phyloP scores from a whole-genome alignment of 2,329 filamentous ascomycete species.

The Trichoderma guizhouense region DNA sequence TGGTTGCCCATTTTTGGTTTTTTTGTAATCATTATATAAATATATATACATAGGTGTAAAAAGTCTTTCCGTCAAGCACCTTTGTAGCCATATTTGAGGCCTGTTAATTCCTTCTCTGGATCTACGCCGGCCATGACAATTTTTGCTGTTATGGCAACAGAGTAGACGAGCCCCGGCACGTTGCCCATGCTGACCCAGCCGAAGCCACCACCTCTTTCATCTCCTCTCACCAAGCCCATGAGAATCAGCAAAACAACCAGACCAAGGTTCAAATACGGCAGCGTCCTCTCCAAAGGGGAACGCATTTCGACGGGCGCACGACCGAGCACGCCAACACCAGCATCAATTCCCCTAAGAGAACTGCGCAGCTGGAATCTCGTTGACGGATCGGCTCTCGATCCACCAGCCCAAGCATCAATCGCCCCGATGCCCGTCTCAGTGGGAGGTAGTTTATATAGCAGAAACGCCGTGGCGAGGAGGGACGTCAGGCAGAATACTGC shows the following conservation, averaged over 20 bases:
- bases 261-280: slow-evolving; percentile 59
- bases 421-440: slow-evolving; percentile 49
- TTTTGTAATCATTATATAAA: neutral
- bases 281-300: slow-evolving; percentile 52
- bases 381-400: neutral
- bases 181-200: slow-evolving; percentile 45
- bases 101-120: slow-evolving; percentile 60
- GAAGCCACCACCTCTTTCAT: slow-evolving; percentile 33
- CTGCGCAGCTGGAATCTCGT: neutral
- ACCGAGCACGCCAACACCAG: slow-evolving; percentile 5
- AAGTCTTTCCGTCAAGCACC: slow-evolving; percentile 48
- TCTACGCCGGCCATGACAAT: slow-evolving; percentile 66
- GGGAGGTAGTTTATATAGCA: slow-evolving; percentile 55
- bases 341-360: slow-evolving; percentile 14
- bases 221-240: slow-evolving; percentile 40
- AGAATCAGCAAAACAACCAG: slow-evolving; percentile 53
- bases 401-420: slow-evolving; percentile 44
- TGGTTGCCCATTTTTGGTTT: neutral
- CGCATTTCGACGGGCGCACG: slow-evolving; percentile 15
- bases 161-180: slow-evolving; percentile 58
- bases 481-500: slow-evolving; percentile 60
- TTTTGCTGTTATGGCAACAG: slow-evolving; percentile 59
- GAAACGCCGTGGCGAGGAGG: slow-evolving; percentile 59
- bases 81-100: slow-evolving; percentile 64
- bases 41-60: neutral